These are phyloP conservation scores for Phallus indusiatus DNA, from an alignment of 768 basidiomycete species.

Conservation along the genomic window DNA sequence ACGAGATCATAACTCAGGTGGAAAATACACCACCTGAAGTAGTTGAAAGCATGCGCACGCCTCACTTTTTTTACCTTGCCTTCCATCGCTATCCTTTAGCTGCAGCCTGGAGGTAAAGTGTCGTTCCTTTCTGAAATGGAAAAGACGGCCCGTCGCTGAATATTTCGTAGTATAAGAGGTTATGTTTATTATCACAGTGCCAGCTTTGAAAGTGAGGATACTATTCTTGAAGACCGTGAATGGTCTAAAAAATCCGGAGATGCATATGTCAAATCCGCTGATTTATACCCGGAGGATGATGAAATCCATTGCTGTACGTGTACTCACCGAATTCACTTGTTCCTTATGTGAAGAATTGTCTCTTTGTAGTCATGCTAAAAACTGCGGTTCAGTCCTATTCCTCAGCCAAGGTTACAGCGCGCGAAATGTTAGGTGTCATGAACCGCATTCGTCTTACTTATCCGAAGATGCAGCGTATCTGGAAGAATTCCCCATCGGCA, in stretches of 20 bases:
- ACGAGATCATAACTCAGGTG: slow-evolving; percentile 11
- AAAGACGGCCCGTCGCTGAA: too few relatives aligned
- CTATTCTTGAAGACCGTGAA: slow-evolving; percentile 13
- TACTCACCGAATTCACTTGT: not conserved
- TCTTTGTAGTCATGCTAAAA: slow-evolving; percentile 22
- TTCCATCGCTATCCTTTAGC: slow-evolving; percentile 31
- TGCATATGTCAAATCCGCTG: slow-evolving; percentile 26
- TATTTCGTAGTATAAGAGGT: slow-evolving; percentile 16
- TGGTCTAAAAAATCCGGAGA: slow-evolving; percentile 13
- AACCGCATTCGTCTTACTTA: slow-evolving; percentile 16
- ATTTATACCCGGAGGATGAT: slow-evolving; percentile 29
- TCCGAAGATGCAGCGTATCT: slow-evolving; percentile 18
- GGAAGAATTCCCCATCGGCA: slow-evolving; percentile 10
- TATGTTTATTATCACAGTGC: slow-evolving; percentile 23
- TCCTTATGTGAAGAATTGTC: slow-evolving; percentile 20
- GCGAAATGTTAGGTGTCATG: slow-evolving; percentile 17
- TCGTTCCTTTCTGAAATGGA: not conserved
- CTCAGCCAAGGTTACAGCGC: slow-evolving; percentile 11
- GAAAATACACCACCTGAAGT: not conserved
- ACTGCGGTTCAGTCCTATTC: slow-evolving; percentile 12
- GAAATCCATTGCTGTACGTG: slow-evolving; percentile 23
- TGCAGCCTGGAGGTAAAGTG: slow-evolving; percentile 28
- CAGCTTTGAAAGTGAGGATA: not conserved
- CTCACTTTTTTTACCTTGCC: slow-evolving; percentile 18
- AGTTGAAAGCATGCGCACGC: slow-evolving; percentile 16